Evolutionary conservation across 495 filamentous ascomycete species (phyloP), one percentile per base, ranked within the genome.

Genomic region (Aspergillus panamensis): DNA sequence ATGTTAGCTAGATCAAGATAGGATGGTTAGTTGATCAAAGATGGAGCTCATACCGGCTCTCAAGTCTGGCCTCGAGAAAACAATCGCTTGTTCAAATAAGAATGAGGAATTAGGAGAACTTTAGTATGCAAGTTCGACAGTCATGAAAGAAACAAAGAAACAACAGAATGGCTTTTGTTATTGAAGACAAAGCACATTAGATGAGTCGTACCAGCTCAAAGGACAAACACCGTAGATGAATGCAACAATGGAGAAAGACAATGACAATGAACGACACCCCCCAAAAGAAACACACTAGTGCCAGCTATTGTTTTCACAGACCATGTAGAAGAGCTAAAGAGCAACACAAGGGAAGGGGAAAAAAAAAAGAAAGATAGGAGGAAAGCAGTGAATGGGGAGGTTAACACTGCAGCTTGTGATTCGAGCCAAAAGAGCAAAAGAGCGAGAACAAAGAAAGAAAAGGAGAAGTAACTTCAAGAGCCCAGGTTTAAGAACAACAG

Each of bases 221-320:
- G 54, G 51, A 20, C 16, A 17, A 37, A 53, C 17, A 37, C 49
- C 16, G 32, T 57, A 48, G 50, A 57, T 57, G 48, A 54, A 62
- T 53, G 47, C 29, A 51, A 60, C 52, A 56, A 60, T 56, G 33
- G 49, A 29, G 25, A 50, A 49, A 47, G 47, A 60, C 20, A 49
- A 55, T 39, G 30, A 43, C n/a, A n/a, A n/a, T n/a, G n/a, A n/a
- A n/a, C n/a, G n/a, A n/a, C n/a, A 37, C 42, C 51, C 43, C 44
- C 57, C 25, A 9, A 44, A 50, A 33, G 5, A n/a, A 44, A 16
- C 51, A 19, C 17, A 51, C 44, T 20, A 60, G 16, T 9, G 31
- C 49, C 42, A 21, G 49, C 44, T 55, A 54, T 44, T 49, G 45
- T 53, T 30, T 43, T 62, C 33, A 53, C 25, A n/a, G 25, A 50